Evolutionary conservation across 1,284 basidiomycete genomes (phyloP).

Genomic region (Ceratobasidium theobromae): DNA sequence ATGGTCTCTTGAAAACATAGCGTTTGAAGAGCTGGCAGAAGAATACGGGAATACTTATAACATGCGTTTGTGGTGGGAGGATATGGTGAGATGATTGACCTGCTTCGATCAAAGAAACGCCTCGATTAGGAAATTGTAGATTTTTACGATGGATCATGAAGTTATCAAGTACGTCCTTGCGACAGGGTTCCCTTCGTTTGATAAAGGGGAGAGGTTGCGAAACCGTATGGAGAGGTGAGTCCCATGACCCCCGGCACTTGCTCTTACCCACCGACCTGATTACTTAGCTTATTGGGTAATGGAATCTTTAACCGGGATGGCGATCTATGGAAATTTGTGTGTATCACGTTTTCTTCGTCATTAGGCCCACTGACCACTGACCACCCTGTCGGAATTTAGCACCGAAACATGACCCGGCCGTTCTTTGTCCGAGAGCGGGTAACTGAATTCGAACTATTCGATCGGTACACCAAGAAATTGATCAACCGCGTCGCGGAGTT

Average conservation of each 20-base stretch:
- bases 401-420: slow-evolving; percentile 59
- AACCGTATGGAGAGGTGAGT: background rate
- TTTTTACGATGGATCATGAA: slow-evolving; percentile 35
- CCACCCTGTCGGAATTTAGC: too few relatives aligned
- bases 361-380: too few relatives aligned
- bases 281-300: slow-evolving; percentile 48
- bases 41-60: slow-evolving; percentile 25
- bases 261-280: background rate
- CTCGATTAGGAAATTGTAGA: slow-evolving; percentile 3
- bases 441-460: slow-evolving; percentile 55
- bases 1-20: background rate
- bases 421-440: slow-evolving; percentile 58
- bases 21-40: background rate
- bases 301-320: slow-evolving; percentile 66
- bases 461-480: slow-evolving; percentile 49
- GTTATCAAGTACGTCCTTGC: slow-evolving; percentile 33
- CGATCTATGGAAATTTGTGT: slow-evolving; percentile 37
- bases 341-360: slow-evolving; percentile 13
- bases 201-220: slow-evolving; percentile 27
- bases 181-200: slow-evolving; percentile 34
- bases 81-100: slow-evolving; percentile 1
- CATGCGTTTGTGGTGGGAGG: slow-evolving; percentile 31
- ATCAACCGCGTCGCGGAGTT: slow-evolving; percentile 49
- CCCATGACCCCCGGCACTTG: background rate
- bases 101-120: background rate